Percentiles rank a stretch among this genome's conserved stretches.
These are phyloP conservation scores for Termitomyces sp. DNA, from an alignment of 768 basidiomycete genomes.

Conservation along the genomic window DNA sequence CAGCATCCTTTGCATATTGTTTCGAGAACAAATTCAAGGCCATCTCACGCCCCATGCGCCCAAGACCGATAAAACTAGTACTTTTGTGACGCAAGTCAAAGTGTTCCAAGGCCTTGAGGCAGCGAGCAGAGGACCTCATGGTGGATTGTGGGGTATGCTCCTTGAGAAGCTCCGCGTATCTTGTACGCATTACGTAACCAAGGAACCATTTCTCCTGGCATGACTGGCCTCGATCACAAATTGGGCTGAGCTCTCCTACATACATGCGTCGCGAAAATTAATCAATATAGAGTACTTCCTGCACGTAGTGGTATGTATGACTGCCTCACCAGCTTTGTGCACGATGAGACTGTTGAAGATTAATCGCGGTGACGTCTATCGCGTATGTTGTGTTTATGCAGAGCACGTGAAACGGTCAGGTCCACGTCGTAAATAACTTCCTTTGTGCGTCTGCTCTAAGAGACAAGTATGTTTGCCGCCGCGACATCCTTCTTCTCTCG, in stretches of 20 bases:
- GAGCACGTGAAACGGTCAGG: constrained; percentile 5
- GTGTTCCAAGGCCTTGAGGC: constrained; percentile 34
- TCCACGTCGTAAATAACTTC: neutral
- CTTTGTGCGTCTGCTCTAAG: neutral
- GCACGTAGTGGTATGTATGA: too few species aligned
- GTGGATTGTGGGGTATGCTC: constrained; percentile 6
- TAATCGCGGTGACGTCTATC: too few species aligned
- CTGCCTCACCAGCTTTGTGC: neutral
- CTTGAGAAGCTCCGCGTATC: constrained; percentile 3
- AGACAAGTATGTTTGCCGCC: constrained; percentile 61
- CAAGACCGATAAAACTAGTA: constrained; percentile 81
- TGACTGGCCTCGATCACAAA: too few species aligned
- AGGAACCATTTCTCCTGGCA: neutral
- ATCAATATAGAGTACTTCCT: neutral
- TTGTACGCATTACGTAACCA: constrained; percentile 6
- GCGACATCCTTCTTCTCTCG: constrained; percentile 81
- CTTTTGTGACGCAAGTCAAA: constrained; percentile 37
- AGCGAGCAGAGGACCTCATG: constrained; percentile 50
- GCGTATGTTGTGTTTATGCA: too few species aligned
- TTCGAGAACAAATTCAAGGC: constrained; percentile 79
- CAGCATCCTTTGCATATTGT: constrained; percentile 45
- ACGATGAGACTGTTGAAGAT: neutral
- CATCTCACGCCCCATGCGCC: constrained; percentile 89
- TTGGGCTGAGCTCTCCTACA: too few species aligned
- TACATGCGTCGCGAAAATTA: too few species aligned